phyloP scores from a whole-genome alignment of 805 yeast genomes.

The Saturnispora sanitii region DNA sequence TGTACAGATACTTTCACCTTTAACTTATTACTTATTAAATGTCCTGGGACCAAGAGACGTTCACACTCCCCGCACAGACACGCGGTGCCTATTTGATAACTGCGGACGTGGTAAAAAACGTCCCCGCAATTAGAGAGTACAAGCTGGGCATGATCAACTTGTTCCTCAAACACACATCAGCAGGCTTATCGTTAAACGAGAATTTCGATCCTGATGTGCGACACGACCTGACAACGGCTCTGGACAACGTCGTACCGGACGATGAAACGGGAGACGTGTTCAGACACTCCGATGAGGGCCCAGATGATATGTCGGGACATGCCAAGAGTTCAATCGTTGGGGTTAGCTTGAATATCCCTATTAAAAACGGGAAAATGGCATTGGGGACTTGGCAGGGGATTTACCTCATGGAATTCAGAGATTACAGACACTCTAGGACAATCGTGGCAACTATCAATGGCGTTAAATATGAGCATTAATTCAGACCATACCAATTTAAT shows the following conservation, averaged over 20 bases:
- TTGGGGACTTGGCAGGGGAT: constrained; percentile 86
- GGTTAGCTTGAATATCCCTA: constrained; percentile 56
- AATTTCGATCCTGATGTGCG: constrained; percentile 76
- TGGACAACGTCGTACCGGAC: constrained; percentile 64
- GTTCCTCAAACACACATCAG: constrained; percentile 72
- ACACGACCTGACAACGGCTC: constrained; percentile 51
- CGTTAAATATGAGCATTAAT: constrained; percentile 28
- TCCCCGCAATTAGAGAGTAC: constrained; percentile 43
- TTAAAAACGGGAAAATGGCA: constrained; percentile 53
- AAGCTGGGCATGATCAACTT: constrained; percentile 56
- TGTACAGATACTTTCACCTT: too few relatives aligned
- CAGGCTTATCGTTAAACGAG: constrained; percentile 67
- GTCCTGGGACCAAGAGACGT: constrained; percentile 51
- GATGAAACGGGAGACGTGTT: constrained; percentile 37
- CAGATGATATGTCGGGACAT: constrained; percentile 83
- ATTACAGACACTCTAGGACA: constrained; percentile 50
- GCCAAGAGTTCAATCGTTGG: constrained; percentile 56
- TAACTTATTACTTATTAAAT: too few relatives aligned
- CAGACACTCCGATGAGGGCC: constrained; percentile 64
- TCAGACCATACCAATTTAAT: too few relatives aligned
- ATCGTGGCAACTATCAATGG: constrained; percentile 72
- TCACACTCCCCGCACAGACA: constrained; percentile 45
- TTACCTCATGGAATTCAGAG: constrained; percentile 66
- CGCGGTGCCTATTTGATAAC: constrained; percentile 67
- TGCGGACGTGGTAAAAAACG: constrained; percentile 52